A percentile compares a stretch with the other conserved stretches of the same genome.
phyloP scores from a whole-genome alignment of 192 early-diverging fungal species.

The Spinellus fusiger region DNA sequence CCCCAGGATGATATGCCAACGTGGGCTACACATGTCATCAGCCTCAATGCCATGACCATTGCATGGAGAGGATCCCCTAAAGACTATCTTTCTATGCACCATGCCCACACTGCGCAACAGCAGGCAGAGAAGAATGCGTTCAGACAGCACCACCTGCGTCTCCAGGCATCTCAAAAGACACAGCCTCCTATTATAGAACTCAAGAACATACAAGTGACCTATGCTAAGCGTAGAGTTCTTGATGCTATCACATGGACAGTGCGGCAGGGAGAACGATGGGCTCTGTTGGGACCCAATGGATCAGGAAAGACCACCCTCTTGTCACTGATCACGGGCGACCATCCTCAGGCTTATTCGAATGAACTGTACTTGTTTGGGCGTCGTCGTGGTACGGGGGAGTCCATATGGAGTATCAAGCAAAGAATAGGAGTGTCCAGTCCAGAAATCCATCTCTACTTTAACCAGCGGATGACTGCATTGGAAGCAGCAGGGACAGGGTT shows the following conservation, averaged over 20 bases:
- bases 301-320: slow-evolving; percentile 54
- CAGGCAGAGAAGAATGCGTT: not conserved
- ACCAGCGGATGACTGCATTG: slow-evolving; percentile 27
- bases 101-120: slow-evolving; percentile 3
- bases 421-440: slow-evolving; percentile 42
- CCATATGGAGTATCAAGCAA: slow-evolving; percentile 55
- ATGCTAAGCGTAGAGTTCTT: slow-evolving; percentile 36
- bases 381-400: slow-evolving; percentile 43
- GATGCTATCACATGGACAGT: slow-evolving; percentile 43
- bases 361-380: slow-evolving; percentile 46
- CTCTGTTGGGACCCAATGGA: slow-evolving; percentile 45
- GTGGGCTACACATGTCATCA: slow-evolving; percentile 49
- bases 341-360: slow-evolving; percentile 56
- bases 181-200: slow-evolving; percentile 29
- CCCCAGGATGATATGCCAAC: slow-evolving; percentile 49
- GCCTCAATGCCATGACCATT: slow-evolving; percentile 29
- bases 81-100: too few species aligned
- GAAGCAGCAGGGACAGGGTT: slow-evolving; percentile 38
- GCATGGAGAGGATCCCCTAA: slow-evolving; percentile 30
- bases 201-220: slow-evolving; percentile 37
- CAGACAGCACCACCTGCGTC: not conserved
- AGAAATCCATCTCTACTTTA: slow-evolving; percentile 54
- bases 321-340: slow-evolving; percentile 49
- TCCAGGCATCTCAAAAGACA: not conserved
- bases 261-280: slow-evolving; percentile 45